Conservation (phyloP, 2,329 filamentous ascomycete species). For the Trichothecium sympodiale region DNA sequence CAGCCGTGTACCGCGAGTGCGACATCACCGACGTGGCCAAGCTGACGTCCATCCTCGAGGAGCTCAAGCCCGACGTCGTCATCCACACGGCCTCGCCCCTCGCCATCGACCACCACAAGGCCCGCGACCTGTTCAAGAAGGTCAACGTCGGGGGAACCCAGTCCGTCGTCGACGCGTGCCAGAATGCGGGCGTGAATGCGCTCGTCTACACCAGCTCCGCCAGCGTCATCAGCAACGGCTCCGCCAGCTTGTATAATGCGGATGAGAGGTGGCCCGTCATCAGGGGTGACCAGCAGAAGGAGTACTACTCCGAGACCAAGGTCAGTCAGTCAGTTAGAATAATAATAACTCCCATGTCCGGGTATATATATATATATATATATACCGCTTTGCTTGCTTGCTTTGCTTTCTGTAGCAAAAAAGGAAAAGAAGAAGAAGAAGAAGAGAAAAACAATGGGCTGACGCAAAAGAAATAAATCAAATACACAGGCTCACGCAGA, state of each 20-base stretch:
- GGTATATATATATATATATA: too few relatives aligned
- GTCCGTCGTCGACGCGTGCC: slow-evolving; percentile 64
- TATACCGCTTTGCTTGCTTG: too few relatives aligned
- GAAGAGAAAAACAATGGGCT: not conserved
- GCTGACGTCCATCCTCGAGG: slow-evolving; percentile 51
- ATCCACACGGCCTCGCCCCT: slow-evolving; percentile 79
- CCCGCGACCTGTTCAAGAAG: slow-evolving; percentile 56
- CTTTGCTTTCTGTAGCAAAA: too few relatives aligned
- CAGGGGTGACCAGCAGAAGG: slow-evolving; percentile 55
- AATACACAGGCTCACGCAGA: slow-evolving; percentile 59
- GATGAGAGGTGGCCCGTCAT: slow-evolving; percentile 75
- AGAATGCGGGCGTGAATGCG: slow-evolving; percentile 59
- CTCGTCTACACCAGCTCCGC: slow-evolving; percentile 88
- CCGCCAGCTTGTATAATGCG: slow-evolving; percentile 68
- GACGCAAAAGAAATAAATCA: not conserved
- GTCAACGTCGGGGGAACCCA: slow-evolving; percentile 85
- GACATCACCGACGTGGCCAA: slow-evolving; percentile 61
- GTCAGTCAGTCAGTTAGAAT: too few relatives aligned
- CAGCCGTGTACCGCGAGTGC: slow-evolving; percentile 56
- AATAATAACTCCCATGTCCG: too few relatives aligned
- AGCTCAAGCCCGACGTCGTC: slow-evolving; percentile 67
- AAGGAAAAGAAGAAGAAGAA: not conserved
- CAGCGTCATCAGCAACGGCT: slow-evolving; percentile 77
- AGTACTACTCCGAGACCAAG: slow-evolving; percentile 90
- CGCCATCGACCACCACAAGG: slow-evolving; percentile 39